Conservation (phyloP, 495 filamentous ascomycete species). For the Aspergillus campestris region DNA sequence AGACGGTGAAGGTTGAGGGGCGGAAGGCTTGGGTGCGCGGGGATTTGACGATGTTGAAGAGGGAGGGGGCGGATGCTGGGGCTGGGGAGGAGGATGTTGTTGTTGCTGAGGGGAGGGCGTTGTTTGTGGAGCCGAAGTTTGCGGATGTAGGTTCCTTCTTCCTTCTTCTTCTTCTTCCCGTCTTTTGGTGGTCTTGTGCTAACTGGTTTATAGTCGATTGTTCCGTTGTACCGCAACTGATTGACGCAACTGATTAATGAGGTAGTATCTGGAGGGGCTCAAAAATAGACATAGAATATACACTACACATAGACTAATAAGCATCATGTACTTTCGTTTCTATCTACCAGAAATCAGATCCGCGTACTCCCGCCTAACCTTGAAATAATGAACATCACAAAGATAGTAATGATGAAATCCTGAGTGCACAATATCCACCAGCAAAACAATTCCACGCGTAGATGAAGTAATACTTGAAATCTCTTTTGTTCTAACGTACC, state of each 20-base stretch:
- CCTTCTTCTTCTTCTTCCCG: background rate
- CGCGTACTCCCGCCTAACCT: conserved; percentile 12
- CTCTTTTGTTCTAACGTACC: conserved; percentile 4
- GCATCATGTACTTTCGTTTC: conserved; percentile 19
- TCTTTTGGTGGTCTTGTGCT: conserved; percentile 3
- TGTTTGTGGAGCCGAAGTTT: conserved; percentile 84
- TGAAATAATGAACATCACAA: conserved; percentile 2
- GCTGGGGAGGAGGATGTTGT: conserved; percentile 49
- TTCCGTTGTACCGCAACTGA: conserved; percentile 27
- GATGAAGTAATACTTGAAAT: background rate
- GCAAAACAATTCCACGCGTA: background rate
- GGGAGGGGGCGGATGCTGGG: conserved; percentile 12
- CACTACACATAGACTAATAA: background rate
- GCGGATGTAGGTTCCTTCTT: conserved; percentile 50
- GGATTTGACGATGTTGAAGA: conserved; percentile 21
- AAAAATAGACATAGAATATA: conserved; percentile 4
- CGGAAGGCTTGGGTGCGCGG: conserved; percentile 37
- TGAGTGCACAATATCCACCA: conserved; percentile 1
- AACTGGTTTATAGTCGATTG: conserved; percentile 26
- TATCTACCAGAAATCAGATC: conserved; percentile 24
- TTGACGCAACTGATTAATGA: conserved; percentile 11
- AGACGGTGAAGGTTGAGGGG: conserved; percentile 33
- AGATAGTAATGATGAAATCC: conserved; percentile 2
- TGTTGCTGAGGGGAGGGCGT: conserved; percentile 66
- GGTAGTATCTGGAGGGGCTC: background rate